Conservation (phyloP, 805 yeast species). For the Ogataea paraovalis region DNA sequence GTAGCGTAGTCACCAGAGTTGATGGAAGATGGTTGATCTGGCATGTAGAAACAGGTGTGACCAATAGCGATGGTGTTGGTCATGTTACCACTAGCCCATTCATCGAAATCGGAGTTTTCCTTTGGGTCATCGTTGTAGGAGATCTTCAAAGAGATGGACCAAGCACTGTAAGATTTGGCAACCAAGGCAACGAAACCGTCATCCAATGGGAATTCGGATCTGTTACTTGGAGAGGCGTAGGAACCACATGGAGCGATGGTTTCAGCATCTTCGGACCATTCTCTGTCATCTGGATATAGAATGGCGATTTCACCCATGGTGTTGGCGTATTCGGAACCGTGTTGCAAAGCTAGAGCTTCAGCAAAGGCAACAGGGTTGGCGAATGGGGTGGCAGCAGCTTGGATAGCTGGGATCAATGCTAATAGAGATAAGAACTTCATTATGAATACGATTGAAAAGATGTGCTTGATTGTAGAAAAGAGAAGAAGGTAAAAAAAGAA, state of each 20-base stretch:
- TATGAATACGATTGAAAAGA: neutral
- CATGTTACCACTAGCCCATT: slow-evolving; percentile 36
- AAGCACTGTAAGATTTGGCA: slow-evolving; percentile 37
- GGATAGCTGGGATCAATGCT: slow-evolving; percentile 13
- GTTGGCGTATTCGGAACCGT: slow-evolving; percentile 34
- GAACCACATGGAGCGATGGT: slow-evolving; percentile 46
- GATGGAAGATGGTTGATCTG: slow-evolving; percentile 37
- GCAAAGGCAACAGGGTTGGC: slow-evolving; percentile 31
- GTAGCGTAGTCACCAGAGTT: slow-evolving; percentile 40
- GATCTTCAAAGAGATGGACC: slow-evolving; percentile 37
- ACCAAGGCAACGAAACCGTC: slow-evolving; percentile 45
- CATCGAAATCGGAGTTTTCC: slow-evolving; percentile 37
- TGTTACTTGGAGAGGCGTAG: slow-evolving; percentile 30
- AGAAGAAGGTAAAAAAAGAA: neutral
- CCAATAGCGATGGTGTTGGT: slow-evolving; percentile 39
- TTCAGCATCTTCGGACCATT: slow-evolving; percentile 43
- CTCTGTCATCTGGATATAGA: slow-evolving; percentile 41
- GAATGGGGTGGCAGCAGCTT: slow-evolving; percentile 18
- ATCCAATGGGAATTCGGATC: slow-evolving; percentile 43
- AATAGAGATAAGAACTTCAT: slow-evolving; percentile 13
- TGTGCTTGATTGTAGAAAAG: neutral
- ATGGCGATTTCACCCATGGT: slow-evolving; percentile 39
- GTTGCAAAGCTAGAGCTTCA: slow-evolving; percentile 32
- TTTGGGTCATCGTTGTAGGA: slow-evolving; percentile 38
- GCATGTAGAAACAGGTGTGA: slow-evolving; percentile 43